Base-by-base conservation (phyloP, 129 eudicot genomes). In the Flaveria bidentis region DNA sequence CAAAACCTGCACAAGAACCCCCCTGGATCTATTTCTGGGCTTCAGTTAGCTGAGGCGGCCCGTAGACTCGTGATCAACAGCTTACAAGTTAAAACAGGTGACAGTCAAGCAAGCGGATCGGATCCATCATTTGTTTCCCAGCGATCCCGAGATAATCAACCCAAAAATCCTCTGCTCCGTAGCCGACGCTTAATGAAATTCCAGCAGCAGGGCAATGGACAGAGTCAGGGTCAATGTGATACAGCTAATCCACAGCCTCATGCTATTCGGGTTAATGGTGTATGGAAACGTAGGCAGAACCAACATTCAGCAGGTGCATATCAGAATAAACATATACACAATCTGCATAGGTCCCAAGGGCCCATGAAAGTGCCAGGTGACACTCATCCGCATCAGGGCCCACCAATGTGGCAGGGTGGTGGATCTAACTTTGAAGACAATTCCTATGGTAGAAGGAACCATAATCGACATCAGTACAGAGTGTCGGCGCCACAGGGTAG, bases 31-130 rank as follows among this genome's bases (percentile, higher is more conserved):
- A 80, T 78, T 60, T 85, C 87, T 13, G 97, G 98, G 16, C 69
- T 76, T 47, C 89, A 84, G 63, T 86, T 93, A 45, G 91, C 85
- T 10, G 86, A 87, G 22, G 98, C 97, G 17, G 97, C 98, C 22
- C 88, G 82, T 73, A 85, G 96, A 14, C 89, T 93, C 2, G 92
- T 93, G 28, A 78, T 73, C 63, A 92, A 92, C 77, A 89, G 89
- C 80, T 61, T 91, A 74, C 67, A 56, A 56, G 41, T 39, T 62
- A 14, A 56, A 41, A 39, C 41, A 4, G 55, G 28, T 9, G 17
- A 13, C n/a, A 15, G 52, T 46, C 79, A 17, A 75, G 44, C 17
- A 69, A 63, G 82, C 75, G 76, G n/a, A 46, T 82, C 78, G 1
- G 68, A 81, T 62, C 80, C 69, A 9, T 46, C 52, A 53, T 30